Conservation (phyloP, 345 rosid genomes). For the Conringia planisiliqua region DNA sequence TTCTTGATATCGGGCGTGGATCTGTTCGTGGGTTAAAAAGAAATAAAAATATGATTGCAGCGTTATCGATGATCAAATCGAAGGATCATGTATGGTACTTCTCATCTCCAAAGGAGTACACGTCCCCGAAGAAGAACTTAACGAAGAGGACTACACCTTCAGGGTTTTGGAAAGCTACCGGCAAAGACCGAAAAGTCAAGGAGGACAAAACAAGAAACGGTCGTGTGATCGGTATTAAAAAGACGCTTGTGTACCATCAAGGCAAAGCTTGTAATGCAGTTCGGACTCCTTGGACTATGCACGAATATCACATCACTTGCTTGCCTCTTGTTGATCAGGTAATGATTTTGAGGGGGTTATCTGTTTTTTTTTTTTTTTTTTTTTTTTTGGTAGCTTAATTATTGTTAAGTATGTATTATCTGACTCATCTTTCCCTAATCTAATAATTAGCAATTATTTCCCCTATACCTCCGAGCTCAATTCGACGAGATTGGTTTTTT, state of each 20-base stretch:
- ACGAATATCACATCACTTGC: background rate
- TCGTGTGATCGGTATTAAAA: background rate
- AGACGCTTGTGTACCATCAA: background rate
- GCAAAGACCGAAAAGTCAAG: background rate
- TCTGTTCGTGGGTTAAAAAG: background rate
- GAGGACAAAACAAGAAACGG: background rate
- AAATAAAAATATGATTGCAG: background rate
- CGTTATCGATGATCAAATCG: background rate
- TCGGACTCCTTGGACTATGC: background rate
- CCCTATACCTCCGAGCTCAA: too few relatives aligned
- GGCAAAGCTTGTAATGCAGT: background rate
- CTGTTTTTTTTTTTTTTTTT: background rate
- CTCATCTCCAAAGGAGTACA: background rate
- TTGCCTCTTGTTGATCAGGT: background rate
- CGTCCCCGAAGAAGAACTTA: background rate
- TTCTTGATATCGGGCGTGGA: background rate
- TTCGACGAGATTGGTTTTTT: too few relatives aligned
- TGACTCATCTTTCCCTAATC: too few relatives aligned
- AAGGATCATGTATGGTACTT: background rate
- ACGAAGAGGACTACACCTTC: background rate
- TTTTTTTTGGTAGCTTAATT: background rate
- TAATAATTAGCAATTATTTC: too few relatives aligned
- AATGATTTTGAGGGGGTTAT: background rate
- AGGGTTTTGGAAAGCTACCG: background rate
- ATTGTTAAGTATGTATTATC: too few relatives aligned